Percentiles rank a stretch among this genome's conserved stretches.
Evolutionary conservation across 768 basidiomycete genomes (phyloP).

Genomic region (Amanita jacksonii): DNA sequence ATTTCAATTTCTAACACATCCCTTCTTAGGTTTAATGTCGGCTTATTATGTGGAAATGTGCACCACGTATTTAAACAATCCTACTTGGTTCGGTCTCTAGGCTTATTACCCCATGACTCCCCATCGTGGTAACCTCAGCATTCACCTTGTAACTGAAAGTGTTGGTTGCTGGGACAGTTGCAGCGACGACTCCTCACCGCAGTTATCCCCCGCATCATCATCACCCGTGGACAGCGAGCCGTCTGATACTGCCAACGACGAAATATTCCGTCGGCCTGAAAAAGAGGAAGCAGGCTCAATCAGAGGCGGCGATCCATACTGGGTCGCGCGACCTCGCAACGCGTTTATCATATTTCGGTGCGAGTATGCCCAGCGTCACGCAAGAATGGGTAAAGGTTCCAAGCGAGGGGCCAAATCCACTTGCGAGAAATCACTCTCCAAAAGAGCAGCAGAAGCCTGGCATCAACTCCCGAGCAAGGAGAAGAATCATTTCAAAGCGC

Average conservation of each 20-base stretch:
- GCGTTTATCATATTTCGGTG: slow-evolving; percentile 69
- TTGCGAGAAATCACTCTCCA: slow-evolving; percentile 54
- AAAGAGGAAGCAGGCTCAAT: not conserved
- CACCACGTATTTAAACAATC: not conserved
- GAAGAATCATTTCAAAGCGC: slow-evolving; percentile 36
- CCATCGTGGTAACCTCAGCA: not conserved
- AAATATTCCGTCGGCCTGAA: not conserved
- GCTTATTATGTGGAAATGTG: not conserved
- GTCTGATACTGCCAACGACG: not conserved
- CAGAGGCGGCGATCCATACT: slow-evolving; percentile 35
- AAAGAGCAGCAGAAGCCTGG: slow-evolving; percentile 74
- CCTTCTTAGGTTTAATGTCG: not conserved
- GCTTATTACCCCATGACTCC: not conserved
- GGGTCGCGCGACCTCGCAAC: slow-evolving; percentile 61
- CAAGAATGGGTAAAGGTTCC: slow-evolving; percentile 26
- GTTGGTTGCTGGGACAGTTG: not conserved
- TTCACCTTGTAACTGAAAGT: not conserved
- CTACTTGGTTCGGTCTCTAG: not conserved
- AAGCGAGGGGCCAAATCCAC: slow-evolving; percentile 25
- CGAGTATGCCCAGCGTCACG: slow-evolving; percentile 43
- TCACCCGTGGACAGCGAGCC: not conserved
- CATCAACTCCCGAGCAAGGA: slow-evolving; percentile 39
- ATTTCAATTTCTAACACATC: not conserved
- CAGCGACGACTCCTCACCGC: not conserved
- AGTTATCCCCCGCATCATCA: not conserved